Evolutionary conservation across 768 basidiomycete species (phyloP).

Genomic region (Xerocomus spinulosus): DNA sequence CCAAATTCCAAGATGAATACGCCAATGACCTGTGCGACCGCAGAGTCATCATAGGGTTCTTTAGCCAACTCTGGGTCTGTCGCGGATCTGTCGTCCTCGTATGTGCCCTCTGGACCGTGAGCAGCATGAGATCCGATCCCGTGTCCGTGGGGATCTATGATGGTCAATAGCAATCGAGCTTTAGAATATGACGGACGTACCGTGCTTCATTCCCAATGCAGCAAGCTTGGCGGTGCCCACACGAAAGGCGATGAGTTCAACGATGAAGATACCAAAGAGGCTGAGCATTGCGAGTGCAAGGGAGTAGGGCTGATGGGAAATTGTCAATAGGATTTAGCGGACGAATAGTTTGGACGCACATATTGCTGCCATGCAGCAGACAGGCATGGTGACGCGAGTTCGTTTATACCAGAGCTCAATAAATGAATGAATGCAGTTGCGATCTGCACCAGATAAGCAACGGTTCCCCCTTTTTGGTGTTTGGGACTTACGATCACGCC

Average conservation of each 20-base stretch:
- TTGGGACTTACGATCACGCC: constrained; percentile 72
- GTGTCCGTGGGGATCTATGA: constrained; percentile 65
- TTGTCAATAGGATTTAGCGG: background rate
- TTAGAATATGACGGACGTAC: constrained; percentile 31
- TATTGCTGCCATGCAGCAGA: constrained; percentile 66
- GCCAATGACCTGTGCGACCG: constrained; percentile 72
- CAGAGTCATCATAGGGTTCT: constrained; percentile 35
- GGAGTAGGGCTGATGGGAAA: constrained; percentile 60
- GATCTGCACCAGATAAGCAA: constrained; percentile 44
- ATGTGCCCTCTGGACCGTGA: constrained; percentile 59
- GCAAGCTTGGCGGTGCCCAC: constrained; percentile 74
- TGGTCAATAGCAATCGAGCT: background rate
- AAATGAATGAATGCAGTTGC: constrained; percentile 90
- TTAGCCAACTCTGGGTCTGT: constrained; percentile 29
- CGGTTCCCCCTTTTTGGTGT: too few relatives aligned
- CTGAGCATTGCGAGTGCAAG: constrained; percentile 77
- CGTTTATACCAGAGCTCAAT: constrained; percentile 68
- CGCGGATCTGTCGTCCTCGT: constrained; percentile 3
- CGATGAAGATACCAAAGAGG: constrained; percentile 78
- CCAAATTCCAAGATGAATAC: constrained; percentile 94
- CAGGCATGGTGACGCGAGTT: constrained; percentile 68
- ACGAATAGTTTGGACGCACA: constrained; percentile 39
- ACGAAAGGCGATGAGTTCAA: constrained; percentile 84
- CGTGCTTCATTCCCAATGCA: constrained; percentile 58
- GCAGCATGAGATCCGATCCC: constrained; percentile 54